Conservation (phyloP, 2,329 filamentous ascomycete genomes). For the Scytalidium sp. region DNA sequence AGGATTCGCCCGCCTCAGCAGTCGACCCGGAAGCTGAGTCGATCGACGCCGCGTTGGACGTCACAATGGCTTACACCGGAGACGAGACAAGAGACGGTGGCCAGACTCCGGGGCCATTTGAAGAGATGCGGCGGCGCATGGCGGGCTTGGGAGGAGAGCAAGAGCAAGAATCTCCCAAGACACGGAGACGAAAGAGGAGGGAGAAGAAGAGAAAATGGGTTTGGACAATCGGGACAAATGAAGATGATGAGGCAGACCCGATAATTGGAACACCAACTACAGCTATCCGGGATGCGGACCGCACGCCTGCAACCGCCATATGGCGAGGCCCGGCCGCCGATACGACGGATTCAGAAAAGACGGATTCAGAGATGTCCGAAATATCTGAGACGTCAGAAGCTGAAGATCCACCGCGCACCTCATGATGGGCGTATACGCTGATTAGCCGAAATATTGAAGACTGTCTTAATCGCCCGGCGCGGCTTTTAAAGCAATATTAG, state of each 20-base stretch:
- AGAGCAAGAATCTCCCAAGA: constrained; percentile 20
- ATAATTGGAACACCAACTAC: not conserved
- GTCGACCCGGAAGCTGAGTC: constrained; percentile 23
- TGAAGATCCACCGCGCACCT: not conserved
- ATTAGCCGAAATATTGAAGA: too few relatives aligned
- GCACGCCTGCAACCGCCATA: constrained; percentile 19
- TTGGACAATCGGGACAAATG: constrained; percentile 60
- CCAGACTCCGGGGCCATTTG: constrained; percentile 60
- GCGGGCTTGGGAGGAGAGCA: constrained; percentile 41
- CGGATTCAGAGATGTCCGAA: constrained; percentile 13
- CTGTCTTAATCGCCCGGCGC: too few relatives aligned
- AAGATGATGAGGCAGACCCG: constrained; percentile 35
- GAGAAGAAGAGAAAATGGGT: constrained; percentile 65
- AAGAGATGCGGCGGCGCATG: constrained; percentile 60
- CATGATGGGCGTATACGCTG: not conserved
- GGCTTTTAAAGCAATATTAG: too few relatives aligned
- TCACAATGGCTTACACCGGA: constrained; percentile 47
- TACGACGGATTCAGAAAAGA: constrained; percentile 7
- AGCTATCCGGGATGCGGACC: constrained; percentile 1
- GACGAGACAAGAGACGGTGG: constrained; percentile 59
- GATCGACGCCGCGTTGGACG: constrained; percentile 42
- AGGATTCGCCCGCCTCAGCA: constrained; percentile 39
- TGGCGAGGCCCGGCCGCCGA: constrained; percentile 13
- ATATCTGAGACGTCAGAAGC: not conserved
- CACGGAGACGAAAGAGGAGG: constrained; percentile 48